Percentiles rank a stretch among this genome's conserved stretches.
Evolutionary conservation across 169 alveolate genomes (phyloP).

Genomic region (Theileria parva): DNA sequence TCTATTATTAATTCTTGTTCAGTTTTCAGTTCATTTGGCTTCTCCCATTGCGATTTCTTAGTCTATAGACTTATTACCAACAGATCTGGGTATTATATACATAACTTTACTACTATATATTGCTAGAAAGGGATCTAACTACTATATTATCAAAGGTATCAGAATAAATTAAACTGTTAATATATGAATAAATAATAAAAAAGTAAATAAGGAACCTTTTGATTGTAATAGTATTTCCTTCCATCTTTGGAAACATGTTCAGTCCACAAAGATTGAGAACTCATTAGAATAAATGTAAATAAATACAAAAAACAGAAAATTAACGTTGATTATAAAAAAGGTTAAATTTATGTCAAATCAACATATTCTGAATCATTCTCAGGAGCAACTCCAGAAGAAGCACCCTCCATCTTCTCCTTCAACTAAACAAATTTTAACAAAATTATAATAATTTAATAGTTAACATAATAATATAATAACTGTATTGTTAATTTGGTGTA

Average conservation of each 20-base stretch:
- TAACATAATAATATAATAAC: not conserved
- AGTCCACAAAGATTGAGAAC: slow-evolving; percentile 65
- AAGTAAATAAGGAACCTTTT: slow-evolving; percentile 30
- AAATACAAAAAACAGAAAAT: not conserved
- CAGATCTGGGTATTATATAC: not conserved
- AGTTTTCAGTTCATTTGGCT: slow-evolving; percentile 80
- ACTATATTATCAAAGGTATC: not conserved
- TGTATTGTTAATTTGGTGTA: not conserved
- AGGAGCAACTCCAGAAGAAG: slow-evolving; percentile 10
- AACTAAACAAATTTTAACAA: slow-evolving; percentile 9
- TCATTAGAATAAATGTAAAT: not conserved
- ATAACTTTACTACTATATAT: not conserved
- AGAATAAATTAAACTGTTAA: not conserved
- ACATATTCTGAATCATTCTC: slow-evolving; percentile 41
- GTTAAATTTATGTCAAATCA: slow-evolving; percentile 38
- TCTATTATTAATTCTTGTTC: slow-evolving; percentile 68
- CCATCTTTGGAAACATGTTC: slow-evolving; percentile 83
- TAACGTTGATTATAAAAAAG: not conserved
- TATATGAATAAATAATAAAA: not conserved
- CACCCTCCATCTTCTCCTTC: slow-evolving; percentile 37
- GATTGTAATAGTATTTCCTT: slow-evolving; percentile 76
- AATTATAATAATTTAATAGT: not conserved
- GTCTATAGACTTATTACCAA: slow-evolving; percentile 45
- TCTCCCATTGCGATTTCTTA: slow-evolving; percentile 80
- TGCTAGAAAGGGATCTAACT: not conserved